These are phyloP conservation scores for Phytophthora chlamydospora DNA, from an alignment of 352 stramenopile species.

Conservation along the genomic window DNA sequence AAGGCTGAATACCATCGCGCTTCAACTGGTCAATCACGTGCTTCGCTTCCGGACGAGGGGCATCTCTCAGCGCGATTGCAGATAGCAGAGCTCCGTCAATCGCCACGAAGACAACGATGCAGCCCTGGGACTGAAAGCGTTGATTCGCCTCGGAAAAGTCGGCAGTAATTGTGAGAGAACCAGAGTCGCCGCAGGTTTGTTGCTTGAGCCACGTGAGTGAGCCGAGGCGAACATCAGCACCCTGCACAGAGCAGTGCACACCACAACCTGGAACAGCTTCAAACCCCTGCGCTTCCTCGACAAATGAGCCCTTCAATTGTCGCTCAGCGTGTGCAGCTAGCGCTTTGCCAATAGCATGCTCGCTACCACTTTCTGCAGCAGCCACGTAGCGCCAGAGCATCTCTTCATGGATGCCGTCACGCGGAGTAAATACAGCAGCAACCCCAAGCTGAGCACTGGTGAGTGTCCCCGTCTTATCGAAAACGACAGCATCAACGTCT, in stretches of 20 bases:
- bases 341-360: constrained; percentile 70
- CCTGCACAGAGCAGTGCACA: constrained; percentile 50
- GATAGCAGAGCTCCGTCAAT: constrained; percentile 59
- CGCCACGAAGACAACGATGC: constrained; percentile 63
- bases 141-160: constrained; percentile 56
- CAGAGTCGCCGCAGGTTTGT: constrained; percentile 34
- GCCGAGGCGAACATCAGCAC: constrained; percentile 46
- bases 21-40: constrained; percentile 63
- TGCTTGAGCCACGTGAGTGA: constrained; percentile 77
- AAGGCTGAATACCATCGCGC: constrained; percentile 62
- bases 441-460: constrained; percentile 65
- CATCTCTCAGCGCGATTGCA: constrained; percentile 62
- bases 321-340: constrained; percentile 52
- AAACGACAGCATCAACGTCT: constrained; percentile 73
- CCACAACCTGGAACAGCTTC: constrained; percentile 65
- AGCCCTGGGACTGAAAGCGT: constrained; percentile 54
- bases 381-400: constrained; percentile 55
- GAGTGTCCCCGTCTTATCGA: constrained; percentile 85
- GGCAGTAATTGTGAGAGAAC: constrained; percentile 38
- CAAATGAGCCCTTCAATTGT: constrained; percentile 22
- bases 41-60: constrained; percentile 53
- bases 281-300: constrained; percentile 42
- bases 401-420: constrained; percentile 5
- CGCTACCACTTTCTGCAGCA: constrained; percentile 60
- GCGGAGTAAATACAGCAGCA: constrained; percentile 22